Base-by-base conservation (phyloP, 78 protist species). In the Dictyostelium purpureum region DNA sequence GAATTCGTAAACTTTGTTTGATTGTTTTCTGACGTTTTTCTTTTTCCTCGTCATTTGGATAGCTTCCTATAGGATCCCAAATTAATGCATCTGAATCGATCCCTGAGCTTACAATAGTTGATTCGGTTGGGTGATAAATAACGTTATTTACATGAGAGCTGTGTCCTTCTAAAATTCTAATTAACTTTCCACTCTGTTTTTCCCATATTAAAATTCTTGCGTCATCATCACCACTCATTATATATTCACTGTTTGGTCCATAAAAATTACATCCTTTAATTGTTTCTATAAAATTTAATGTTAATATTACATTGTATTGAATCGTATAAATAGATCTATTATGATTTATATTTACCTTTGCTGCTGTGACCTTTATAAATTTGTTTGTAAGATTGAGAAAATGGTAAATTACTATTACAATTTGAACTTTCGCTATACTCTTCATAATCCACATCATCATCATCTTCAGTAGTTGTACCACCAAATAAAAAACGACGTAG, bases 171-270 rank as follows among this genome's bases (percentile, higher is more conserved):
- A 93, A 52, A 10, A 85, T 43, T 35, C 89, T 31, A 12, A 93
- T 56, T 33, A 93, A 42, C 19, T 76, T 61, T 16, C 79, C 87
- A 35, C 52, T 54, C 16, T 26, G 16, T n/a, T 93, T 93, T 51
- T 93, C 92, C 96, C 96, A 93, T 19, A 93, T 93, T 35, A 43
- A 93, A 2, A 93, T 11, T 18, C 35, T 54, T 24, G 77, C 47
- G 33, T 93, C 96, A 45, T 93, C 96, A 18, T 54, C 26, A 19
- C 96, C 96, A 40, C 78, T 65, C 59, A 93, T 43, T 18, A 93
- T 45, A 57, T 70, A 93, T 81, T 93, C 96, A 2, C 59, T 31
- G 28, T 93, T 69, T 37, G 93, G 92, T 33, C 96, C 96, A 79
- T 93, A 93, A 54, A 93, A 93, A 10, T 35, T 59, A 37, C 77